A percentile compares a stretch with the other conserved stretches of the same genome.
Conservation (phyloP, 2,329 filamentous ascomycete genomes). For the Huntiella moniliformis region DNA sequence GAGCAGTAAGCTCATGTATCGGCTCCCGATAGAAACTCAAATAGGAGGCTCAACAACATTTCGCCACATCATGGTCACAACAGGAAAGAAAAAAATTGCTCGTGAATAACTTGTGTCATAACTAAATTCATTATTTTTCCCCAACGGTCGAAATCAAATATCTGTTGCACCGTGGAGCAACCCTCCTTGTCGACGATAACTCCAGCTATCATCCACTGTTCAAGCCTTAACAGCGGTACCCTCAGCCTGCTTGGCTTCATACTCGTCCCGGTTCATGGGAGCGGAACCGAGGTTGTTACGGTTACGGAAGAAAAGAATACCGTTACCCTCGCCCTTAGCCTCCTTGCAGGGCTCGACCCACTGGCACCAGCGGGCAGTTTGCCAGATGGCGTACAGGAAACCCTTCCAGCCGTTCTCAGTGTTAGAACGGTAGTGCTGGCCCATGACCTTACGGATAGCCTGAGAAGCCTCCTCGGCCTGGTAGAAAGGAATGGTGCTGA, state of each 20-base stretch:
- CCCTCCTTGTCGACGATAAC: too few species aligned
- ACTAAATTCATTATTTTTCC: too few species aligned
- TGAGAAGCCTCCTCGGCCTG: conserved; percentile 86
- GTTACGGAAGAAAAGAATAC: conserved; percentile 90
- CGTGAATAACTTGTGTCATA: too few species aligned
- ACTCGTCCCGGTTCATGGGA: conserved; percentile 14
- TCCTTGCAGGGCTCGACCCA: conserved; percentile 89
- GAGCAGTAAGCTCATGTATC: too few species aligned
- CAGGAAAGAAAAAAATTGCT: too few species aligned
- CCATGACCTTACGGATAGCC: conserved; percentile 90
- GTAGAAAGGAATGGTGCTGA: conserved; percentile 79
- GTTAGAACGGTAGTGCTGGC: conserved; percentile 79
- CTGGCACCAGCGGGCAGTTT: conserved; percentile 69
- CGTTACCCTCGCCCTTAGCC: conserved; percentile 61
- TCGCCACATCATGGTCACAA: too few species aligned
- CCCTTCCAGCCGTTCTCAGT: conserved; percentile 57
- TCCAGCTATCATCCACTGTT: neutral
- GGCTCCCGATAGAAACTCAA: too few species aligned
- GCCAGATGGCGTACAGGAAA: conserved; percentile 72
- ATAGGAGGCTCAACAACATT: too few species aligned
- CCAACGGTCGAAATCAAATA: too few species aligned
- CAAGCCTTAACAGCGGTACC: conserved; percentile 5
- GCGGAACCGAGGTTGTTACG: conserved; percentile 61
- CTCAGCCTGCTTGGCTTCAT: neutral
- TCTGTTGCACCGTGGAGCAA: too few species aligned